Conservation (phyloP, 768 basidiomycete genomes). For the Ramaria rubella region DNA sequence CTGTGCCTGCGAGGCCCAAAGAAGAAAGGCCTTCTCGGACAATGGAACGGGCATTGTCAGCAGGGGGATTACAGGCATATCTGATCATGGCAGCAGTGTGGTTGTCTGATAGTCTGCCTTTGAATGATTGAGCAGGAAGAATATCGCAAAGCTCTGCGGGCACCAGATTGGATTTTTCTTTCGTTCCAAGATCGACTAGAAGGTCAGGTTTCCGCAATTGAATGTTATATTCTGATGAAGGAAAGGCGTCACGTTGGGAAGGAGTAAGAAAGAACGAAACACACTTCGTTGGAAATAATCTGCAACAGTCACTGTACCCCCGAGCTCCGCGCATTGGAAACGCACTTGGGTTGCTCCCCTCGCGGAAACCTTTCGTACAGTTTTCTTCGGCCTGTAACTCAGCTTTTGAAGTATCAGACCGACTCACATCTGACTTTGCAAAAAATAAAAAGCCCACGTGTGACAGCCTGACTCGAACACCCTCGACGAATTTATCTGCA, state of each 20-base stretch:
- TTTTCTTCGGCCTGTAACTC: conserved; percentile 55
- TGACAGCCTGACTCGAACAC: conserved; percentile 56
- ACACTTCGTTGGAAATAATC: conserved; percentile 58
- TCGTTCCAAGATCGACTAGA: conserved; percentile 52
- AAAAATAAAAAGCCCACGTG: conserved; percentile 30
- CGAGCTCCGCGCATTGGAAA: conserved; percentile 55
- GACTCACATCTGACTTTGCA: not conserved
- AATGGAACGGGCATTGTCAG: conserved; percentile 51
- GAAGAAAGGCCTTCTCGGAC: conserved; percentile 47
- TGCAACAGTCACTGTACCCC: conserved; percentile 50
- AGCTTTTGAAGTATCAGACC: conserved; percentile 25
- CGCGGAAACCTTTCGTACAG: conserved; percentile 49
- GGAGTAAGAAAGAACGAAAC: conserved; percentile 2
- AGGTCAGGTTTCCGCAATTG: conserved; percentile 42
- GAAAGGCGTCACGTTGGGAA: not conserved
- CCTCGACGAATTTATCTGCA: conserved; percentile 52
- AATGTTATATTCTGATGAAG: conserved; percentile 49
- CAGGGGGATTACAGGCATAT: conserved; percentile 58
- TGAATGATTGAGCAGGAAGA: conserved; percentile 37
- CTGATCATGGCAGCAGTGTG: conserved; percentile 69
- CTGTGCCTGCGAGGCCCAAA: conserved; percentile 38
- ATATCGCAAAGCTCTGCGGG: conserved; percentile 73
- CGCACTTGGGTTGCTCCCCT: conserved; percentile 38
- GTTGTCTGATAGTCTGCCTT: conserved; percentile 52
- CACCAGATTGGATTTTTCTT: conserved; percentile 37